phyloP scores from a whole-genome alignment of 2,329 filamentous ascomycete species.

The Sclerotinia trifoliorum region DNA sequence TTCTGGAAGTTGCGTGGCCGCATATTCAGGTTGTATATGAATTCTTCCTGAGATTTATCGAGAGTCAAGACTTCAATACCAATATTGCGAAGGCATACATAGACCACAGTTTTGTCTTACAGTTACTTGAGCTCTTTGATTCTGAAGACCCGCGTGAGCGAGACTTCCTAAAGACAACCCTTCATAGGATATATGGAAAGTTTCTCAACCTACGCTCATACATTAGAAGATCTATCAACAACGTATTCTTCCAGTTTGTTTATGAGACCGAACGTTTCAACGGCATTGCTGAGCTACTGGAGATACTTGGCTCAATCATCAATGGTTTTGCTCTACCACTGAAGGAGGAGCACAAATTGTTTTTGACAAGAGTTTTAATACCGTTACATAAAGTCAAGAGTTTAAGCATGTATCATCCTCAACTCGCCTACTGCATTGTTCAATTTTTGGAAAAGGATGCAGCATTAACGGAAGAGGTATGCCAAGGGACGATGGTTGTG shows the following conservation, averaged over 20 bases:
- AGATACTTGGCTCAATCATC: constrained; percentile 97
- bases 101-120: constrained; percentile 94
- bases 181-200: constrained; percentile 98
- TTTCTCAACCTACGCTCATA: constrained; percentile 97
- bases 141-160: constrained; percentile 95
- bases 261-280: constrained; percentile 99
- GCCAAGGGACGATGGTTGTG: constrained; percentile 32
- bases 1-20: constrained; percentile 97
- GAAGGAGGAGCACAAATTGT: constrained; percentile 98
- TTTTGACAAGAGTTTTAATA: constrained; percentile 87
- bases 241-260: constrained; percentile 99
- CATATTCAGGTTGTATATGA: constrained; percentile 99
- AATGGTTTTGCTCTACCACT: constrained; percentile 95
- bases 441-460: constrained; percentile 98
- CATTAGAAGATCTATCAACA: constrained; percentile 98
- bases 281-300: constrained; percentile 91
- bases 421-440: constrained; percentile 97
- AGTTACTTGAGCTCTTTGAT: constrained; percentile 95
- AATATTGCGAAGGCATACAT: constrained; percentile 99
- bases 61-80: constrained; percentile 99
- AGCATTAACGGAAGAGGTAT: constrained; percentile 90
- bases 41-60: constrained; percentile 98
- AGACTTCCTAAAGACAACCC: constrained; percentile 95
- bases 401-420: constrained; percentile 99
- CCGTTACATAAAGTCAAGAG: constrained; percentile 98